Conservation (phyloP, 2,329 filamentous ascomycete genomes). For the Colletotrichum limetticola region DNA sequence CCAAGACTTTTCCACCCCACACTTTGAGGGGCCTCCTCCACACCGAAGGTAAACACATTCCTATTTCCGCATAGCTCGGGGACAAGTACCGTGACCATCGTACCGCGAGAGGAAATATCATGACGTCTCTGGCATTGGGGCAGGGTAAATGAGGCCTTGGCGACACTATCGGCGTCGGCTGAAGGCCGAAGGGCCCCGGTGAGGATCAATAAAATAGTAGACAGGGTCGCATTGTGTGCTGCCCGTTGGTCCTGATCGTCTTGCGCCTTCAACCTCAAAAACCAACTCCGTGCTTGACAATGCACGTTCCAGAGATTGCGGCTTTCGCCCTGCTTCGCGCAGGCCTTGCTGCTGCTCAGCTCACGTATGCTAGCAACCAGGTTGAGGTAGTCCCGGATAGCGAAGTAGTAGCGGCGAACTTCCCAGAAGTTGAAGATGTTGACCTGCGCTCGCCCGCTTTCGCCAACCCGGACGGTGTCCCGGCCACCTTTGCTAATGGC, state of each 20-base stretch:
- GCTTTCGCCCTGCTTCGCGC: slow-evolving; percentile 35
- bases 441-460: slow-evolving; percentile 43
- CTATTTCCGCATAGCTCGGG: slow-evolving; percentile 24
- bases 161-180: neutral
- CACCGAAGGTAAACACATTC: slow-evolving; percentile 21
- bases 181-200: neutral
- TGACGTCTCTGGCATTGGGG: slow-evolving; percentile 5
- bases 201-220: neutral
- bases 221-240: neutral
- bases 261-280: neutral
- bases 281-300: neutral
- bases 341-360: slow-evolving; percentile 35
- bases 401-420: slow-evolving; percentile 36
- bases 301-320: slow-evolving; percentile 12
- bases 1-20: slow-evolving; percentile 12
- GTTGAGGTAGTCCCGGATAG: slow-evolving; percentile 37
- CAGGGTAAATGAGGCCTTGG: slow-evolving; percentile 14
- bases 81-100: neutral
- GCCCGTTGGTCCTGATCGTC: neutral
- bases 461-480: slow-evolving; percentile 36
- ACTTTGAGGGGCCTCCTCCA: slow-evolving; percentile 25
- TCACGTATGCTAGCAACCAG: slow-evolving; percentile 43
- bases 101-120: neutral
- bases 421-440: slow-evolving; percentile 28
- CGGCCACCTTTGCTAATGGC: slow-evolving; percentile 40